Evolutionary conservation across 2,329 filamentous ascomycete species (phyloP), one percentile per base, ranked within the genome.

Genomic region (Tetracladium maxilliforme): DNA sequence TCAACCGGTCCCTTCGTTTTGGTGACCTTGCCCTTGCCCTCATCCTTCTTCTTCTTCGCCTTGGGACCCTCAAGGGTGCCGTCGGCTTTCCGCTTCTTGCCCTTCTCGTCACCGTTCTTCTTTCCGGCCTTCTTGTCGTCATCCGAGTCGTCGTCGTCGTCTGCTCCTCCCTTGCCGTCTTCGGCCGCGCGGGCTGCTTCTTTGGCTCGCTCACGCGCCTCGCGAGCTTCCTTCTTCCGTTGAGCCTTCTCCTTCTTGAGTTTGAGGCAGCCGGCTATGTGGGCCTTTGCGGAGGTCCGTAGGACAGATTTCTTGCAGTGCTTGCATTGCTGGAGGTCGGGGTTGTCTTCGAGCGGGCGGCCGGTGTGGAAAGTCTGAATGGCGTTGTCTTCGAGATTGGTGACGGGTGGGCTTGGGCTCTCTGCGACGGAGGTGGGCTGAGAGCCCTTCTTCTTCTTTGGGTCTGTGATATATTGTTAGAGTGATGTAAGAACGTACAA

Each of bases 31-130:
- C 74, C 63, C 47, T 92, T 92, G 2, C 76, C 75, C 43, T 92
- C 83, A 33, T 93, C 83, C 55, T 92, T 92, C 60, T 92, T 92
- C 60, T 92, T 93, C 60, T 92, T 92, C 36, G 74, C 70, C 51
- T 87, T 90, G 1, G 79, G 77, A 10, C 69, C 78, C 54, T 83
- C 78, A n/a, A 69, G 65, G 37, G 86, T 75, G 6, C 57, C 65
- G 27, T 82, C 76, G 6, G 77, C 74, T 51, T 83, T 84, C 30
- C 77, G 62, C 52, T 84, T 84, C 59, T 84, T 86, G 23, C 75
- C 71, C 40, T 75, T 76, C 31, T 65, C 70, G 7, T 68, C 62
- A 21, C 68, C 68, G 17, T 58, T 61, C 38, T 68, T 74, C 47
- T 75, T 77, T 25, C 70, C 65, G 13, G 72, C 63, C 18, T 47